Percentiles rank a stretch among this genome's conserved stretches.
Evolutionary conservation across 2,329 filamentous ascomycete species (phyloP).

Genomic region (Verticillium albo-atrum): DNA sequence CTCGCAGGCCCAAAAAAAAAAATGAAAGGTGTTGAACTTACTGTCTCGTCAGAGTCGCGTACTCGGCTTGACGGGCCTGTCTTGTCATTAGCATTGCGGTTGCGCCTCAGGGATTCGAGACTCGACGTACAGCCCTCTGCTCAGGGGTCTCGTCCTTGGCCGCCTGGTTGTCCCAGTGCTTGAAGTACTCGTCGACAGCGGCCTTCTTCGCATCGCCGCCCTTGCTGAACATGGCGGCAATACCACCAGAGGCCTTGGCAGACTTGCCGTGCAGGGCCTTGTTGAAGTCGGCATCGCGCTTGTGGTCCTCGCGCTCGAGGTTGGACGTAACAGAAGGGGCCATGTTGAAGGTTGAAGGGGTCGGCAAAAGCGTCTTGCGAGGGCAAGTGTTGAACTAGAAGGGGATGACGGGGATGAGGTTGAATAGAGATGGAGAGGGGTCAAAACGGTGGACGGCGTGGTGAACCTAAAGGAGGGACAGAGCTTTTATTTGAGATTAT

Average conservation of each 20-base stretch:
- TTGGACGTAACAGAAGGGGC: slow-evolving; percentile 31
- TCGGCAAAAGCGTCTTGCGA: slow-evolving; percentile 7
- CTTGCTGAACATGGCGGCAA: slow-evolving; percentile 79
- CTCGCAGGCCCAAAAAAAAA: neutral
- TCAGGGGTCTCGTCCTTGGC: slow-evolving; percentile 67
- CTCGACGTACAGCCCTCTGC: slow-evolving; percentile 61
- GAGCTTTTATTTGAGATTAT: neutral
- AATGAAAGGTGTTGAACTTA: slow-evolving; percentile 37
- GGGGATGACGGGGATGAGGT: neutral
- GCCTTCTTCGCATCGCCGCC: slow-evolving; percentile 66
- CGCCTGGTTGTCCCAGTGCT: slow-evolving; percentile 82
- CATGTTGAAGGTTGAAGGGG: slow-evolving; percentile 34
- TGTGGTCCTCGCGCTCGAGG: slow-evolving; percentile 79
- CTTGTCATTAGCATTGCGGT: neutral
- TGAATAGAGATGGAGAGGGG: slow-evolving; percentile 7
- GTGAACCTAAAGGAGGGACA: neutral
- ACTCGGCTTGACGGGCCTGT: slow-evolving; percentile 72
- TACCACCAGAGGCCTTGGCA: slow-evolving; percentile 63
- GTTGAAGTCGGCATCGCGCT: slow-evolving; percentile 86
- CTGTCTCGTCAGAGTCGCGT: slow-evolving; percentile 85
- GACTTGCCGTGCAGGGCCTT: slow-evolving; percentile 78
- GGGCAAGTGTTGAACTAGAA: slow-evolving; percentile 1
- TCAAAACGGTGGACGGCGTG: neutral
- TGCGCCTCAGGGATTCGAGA: neutral
- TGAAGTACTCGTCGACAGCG: slow-evolving; percentile 82